Evolutionary conservation across 345 rosid genomes (phyloP), one percentile per base, ranked within the genome.

Genomic region (Lepidium aucheri): DNA sequence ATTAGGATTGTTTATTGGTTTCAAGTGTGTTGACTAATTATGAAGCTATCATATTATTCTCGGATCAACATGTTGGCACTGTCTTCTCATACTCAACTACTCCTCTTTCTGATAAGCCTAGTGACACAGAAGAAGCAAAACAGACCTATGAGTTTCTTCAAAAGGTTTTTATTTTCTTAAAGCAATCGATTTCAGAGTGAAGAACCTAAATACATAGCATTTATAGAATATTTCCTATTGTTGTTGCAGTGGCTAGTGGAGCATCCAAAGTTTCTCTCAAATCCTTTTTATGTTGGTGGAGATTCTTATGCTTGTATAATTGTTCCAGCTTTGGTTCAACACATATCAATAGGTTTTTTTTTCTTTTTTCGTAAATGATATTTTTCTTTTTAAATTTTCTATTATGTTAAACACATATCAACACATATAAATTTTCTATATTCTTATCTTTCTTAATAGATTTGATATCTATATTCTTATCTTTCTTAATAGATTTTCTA

Each of bases 71-170:
- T 20, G 22, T 81, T 4, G 86, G 87, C 26, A 79, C 85, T 30
- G 91, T 89, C 14, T 88, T 82, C 77, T 88, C 95, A 7, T 88
- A 78, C 46, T 70, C 87, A 26, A 70, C 49, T 65, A 71, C 65
- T 43, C 17, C 33, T 5, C 16, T 15, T 40, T 78, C 82, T 36
- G 59, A 73, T 42, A 62, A 11, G 14, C 43, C 80, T 8, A 72
- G 87, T 28, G 89, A 88, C 55, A 70, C 56, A 47, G 8, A 35
- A 40, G 63, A 49, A 14, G 34, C 86, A 70, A 73, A 71, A 32
- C 53, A 61, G 36, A 61, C 66, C 13, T 61, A 61, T 32, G 42
- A 16, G 42, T 61, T 61, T 61, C 53, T 61, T 30, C 66, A 9
- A 44, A 44, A 44, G 50, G 50, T 44, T 10, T 20, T 20, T 20